These are phyloP conservation scores for Vitis hybrid DNA, from an alignment of 177 flowering plant genomes.

Conservation along the genomic window DNA sequence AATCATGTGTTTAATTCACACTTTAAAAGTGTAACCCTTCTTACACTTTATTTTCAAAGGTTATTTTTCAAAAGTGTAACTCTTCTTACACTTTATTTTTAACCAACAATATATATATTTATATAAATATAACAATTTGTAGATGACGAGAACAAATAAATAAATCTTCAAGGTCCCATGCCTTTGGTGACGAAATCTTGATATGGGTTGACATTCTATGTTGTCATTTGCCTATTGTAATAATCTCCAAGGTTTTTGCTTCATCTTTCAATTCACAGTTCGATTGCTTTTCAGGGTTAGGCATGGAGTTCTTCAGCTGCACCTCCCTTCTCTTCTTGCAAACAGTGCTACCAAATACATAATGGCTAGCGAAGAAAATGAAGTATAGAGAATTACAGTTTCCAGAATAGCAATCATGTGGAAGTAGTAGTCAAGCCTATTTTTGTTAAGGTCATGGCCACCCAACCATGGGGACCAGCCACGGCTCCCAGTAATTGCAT, in stretches of 20 bases:
- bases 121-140: too few relatives aligned
- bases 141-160: too few relatives aligned
- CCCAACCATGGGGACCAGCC: conserved; percentile 45
- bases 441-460: conserved; percentile 49
- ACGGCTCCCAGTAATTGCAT: conserved; percentile 7
- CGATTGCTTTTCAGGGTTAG: neutral
- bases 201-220: too few relatives aligned
- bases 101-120: too few relatives aligned
- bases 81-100: too few relatives aligned
- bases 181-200: too few relatives aligned
- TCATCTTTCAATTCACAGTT: neutral
- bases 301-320: neutral
- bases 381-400: conserved; percentile 43
- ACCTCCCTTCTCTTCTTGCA: neutral
- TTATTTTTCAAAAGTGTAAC: too few relatives aligned
- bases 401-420: conserved; percentile 40
- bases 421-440: conserved; percentile 47
- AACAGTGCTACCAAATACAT: neutral
- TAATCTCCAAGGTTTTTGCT: neutral
- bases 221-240: too few relatives aligned
- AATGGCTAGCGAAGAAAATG: conserved; percentile 29
- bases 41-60: too few relatives aligned
- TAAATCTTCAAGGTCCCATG: too few relatives aligned
- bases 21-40: too few relatives aligned
- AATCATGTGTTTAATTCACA: too few relatives aligned